Base-by-base conservation (phyloP, 1,139 yeast genomes). In the Kurtzmaniella quercitrusa region DNA sequence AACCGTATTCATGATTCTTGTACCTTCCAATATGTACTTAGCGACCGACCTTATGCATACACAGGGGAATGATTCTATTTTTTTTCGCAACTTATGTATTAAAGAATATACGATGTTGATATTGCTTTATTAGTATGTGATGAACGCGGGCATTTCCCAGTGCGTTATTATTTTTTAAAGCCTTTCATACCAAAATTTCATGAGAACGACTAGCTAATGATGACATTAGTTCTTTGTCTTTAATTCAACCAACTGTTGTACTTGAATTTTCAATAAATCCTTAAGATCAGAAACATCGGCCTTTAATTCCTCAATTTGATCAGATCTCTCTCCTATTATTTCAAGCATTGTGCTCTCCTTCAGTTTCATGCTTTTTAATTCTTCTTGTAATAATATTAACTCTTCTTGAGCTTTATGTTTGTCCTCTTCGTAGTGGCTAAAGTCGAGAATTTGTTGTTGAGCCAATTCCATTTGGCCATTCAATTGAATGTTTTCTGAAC, bases 201-300 rank as follows among this genome's bases (percentile, higher is more conserved):
- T n/a, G n/a, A n/a, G n/a, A n/a, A n/a, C n/a, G n/a, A n/a, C n/a
- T n/a, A n/a, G n/a, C n/a, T n/a, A n/a, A n/a, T n/a, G n/a, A n/a
- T n/a, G n/a, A n/a, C n/a, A n/a, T 9, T 9, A 26, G 5, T 26
- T 26, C 14, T 5, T 14, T 5, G 34, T 9, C 18, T 30, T 30
- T 14, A 30, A 30, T 30, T 79, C 86, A 36, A 87, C 82, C 76
- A 91, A 73, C 54, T 89, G 94, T 59, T 88, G 94, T 26, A 89
- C 93, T 61, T 93, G 98, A 48, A 78, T 76, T 47, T 80, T 76
- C 58, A 89, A 78, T 68, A 91, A 69, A 35, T 85, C 91, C 61
- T 91, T 93, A 61, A 93, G 70, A 60, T 93, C 99, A 5, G 72
- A 75, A 14, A 94, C 93, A 57, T 93, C 99, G 3, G 95, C 96